Percentiles rank a stretch among this genome's conserved stretches.
Evolutionary conservation across 768 basidiomycete species (phyloP).

Genomic region (Neoboletus magnificus): DNA sequence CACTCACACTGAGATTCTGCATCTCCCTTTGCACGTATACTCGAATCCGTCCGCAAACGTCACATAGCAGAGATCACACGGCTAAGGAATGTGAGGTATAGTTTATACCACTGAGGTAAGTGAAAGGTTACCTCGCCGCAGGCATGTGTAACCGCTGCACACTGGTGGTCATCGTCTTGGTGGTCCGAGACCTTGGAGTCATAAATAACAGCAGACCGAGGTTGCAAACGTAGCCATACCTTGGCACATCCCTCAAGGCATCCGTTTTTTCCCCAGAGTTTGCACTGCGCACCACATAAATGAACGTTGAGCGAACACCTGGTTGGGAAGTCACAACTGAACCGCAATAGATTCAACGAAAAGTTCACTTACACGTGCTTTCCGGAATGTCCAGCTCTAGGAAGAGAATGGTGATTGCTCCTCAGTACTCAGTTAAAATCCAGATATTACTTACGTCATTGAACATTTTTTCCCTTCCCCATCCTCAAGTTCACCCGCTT

Average conservation of each 20-base stretch:
- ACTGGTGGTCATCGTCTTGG: conserved; percentile 47
- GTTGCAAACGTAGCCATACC: conserved; percentile 27
- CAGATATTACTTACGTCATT: conserved; percentile 38
- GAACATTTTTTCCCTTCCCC: conserved; percentile 36
- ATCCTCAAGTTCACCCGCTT: conserved; percentile 28
- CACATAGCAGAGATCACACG: conserved; percentile 38
- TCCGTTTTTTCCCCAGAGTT: conserved; percentile 43
- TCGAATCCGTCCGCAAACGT: conserved; percentile 21
- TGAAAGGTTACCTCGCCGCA: conserved; percentile 48
- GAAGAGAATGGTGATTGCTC: not conserved
- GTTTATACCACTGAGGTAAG: not conserved
- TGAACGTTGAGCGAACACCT: conserved; percentile 54
- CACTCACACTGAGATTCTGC: conserved; percentile 40
- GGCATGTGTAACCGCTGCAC: conserved; percentile 48
- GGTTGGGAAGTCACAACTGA: not conserved
- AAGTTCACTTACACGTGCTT: conserved; percentile 47
- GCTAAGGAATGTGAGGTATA: conserved; percentile 29
- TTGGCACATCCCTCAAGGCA: conserved; percentile 53
- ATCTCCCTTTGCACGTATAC: conserved; percentile 43
- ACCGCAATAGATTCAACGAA: not conserved
- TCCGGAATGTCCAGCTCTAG: conserved; percentile 55
- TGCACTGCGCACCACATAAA: conserved; percentile 53
- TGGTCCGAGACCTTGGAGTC: conserved; percentile 44
- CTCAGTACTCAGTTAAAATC: not conserved
- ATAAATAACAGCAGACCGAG: not conserved